phyloP scores from a whole-genome alignment of 1,284 basidiomycete genomes.

The Boletus sp. region DNA sequence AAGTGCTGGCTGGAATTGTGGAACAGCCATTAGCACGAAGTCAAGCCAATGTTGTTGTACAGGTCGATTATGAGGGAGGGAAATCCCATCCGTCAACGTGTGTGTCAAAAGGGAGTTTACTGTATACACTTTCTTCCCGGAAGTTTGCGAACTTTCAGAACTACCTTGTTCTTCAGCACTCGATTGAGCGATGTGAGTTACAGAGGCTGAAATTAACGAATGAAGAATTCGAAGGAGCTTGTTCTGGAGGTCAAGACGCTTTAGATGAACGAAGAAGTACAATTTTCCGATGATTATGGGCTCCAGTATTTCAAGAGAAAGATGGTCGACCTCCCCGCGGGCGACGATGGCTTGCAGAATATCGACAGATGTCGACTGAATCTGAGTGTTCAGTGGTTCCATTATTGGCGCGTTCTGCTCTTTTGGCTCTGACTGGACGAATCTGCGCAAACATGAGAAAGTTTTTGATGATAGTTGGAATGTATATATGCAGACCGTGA shows the following conservation, averaged over 20 bases:
- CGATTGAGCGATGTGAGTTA: conserved; percentile 30
- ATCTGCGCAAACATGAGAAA: conserved; percentile 47
- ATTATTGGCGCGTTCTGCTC: conserved; percentile 51
- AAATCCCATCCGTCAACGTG: conserved; percentile 82
- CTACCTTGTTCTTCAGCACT: conserved; percentile 36
- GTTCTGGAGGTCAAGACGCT: conserved; percentile 84
- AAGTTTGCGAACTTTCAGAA: conserved; percentile 31
- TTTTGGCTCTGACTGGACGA: conserved; percentile 76
- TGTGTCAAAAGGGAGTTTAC: conserved; percentile 76
- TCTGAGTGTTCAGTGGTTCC: conserved; percentile 60
- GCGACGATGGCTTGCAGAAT: conserved; percentile 82
- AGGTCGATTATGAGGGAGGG: conserved; percentile 68
- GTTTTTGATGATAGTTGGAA: background rate
- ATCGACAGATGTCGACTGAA: conserved; percentile 81
- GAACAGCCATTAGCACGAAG: conserved; percentile 90
- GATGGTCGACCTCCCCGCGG: conserved; percentile 72
- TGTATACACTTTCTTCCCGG: conserved; percentile 43
- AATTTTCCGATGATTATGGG: conserved; percentile 75
- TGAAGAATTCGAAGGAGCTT: conserved; percentile 93
- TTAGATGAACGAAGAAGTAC: conserved; percentile 70
- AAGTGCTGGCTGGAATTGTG: conserved; percentile 77
- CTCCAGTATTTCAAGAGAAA: conserved; percentile 68
- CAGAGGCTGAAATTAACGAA: conserved; percentile 72
- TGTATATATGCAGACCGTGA: conserved; percentile 55
- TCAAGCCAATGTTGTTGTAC: conserved; percentile 96